Conservation (phyloP, 139 green algal genomes). For the Picochlorum sp. region DNA sequence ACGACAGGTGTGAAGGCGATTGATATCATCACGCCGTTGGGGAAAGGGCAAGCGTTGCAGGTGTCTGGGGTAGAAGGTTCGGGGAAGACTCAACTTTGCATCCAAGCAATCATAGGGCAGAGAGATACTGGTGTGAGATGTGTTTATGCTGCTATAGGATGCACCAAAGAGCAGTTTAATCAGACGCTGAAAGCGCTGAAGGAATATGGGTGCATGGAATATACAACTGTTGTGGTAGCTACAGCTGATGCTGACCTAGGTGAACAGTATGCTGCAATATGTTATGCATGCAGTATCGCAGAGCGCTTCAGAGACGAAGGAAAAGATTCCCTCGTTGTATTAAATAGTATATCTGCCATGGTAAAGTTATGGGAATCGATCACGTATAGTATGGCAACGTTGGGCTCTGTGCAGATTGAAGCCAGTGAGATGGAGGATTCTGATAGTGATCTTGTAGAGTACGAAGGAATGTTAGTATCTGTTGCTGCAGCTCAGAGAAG, state of each 20-base stretch:
- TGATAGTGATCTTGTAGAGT: constrained; percentile 63
- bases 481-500: constrained; percentile 50
- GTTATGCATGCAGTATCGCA: constrained; percentile 46
- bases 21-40: constrained; percentile 75
- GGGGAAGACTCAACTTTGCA: constrained; percentile 54
- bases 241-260: constrained; percentile 33
- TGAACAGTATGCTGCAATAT: constrained; percentile 61
- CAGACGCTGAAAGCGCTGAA: constrained; percentile 29
- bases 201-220: constrained; percentile 31
- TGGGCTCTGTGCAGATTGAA: constrained; percentile 21
- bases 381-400: constrained; percentile 28
- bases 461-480: constrained; percentile 78
- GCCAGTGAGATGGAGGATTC: not conserved
- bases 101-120: constrained; percentile 59
- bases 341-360: constrained; percentile 62
- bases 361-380: constrained; percentile 46
- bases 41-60: constrained; percentile 65
- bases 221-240: constrained; percentile 59
- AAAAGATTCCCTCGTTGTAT: constrained; percentile 65
- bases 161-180: constrained; percentile 29
- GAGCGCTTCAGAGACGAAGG: constrained; percentile 63
- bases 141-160: constrained; percentile 44
- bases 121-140: constrained; percentile 33
- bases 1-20: constrained; percentile 67
- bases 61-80: constrained; percentile 43